Percentiles rank a stretch among this genome's conserved stretches.
Evolutionary conservation across 192 early-diverging fungal genomes (phyloP).

Genomic region (Diversispora eburnea): DNA sequence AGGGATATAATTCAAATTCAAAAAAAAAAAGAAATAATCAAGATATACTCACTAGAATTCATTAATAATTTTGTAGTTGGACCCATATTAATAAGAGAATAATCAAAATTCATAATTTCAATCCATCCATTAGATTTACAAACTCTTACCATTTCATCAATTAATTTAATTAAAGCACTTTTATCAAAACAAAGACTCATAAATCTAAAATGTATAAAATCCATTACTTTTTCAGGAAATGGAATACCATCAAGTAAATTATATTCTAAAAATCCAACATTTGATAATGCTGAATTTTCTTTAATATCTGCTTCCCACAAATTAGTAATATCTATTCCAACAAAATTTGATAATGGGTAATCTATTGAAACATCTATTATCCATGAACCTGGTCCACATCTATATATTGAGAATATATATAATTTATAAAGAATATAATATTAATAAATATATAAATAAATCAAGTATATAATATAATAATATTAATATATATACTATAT

Average conservation of each 20-base stretch:
- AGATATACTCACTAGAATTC: not conserved
- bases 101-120: constrained; percentile 39
- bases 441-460: too few relatives aligned
- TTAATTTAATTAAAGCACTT: not conserved
- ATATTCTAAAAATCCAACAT: not conserved
- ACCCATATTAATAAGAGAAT: not conserved
- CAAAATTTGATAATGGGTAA: constrained; percentile 4
- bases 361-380: not conserved
- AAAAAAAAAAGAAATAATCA: too few relatives aligned
- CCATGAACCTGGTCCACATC: not conserved
- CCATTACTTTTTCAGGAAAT: not conserved
- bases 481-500: too few relatives aligned
- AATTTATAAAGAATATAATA: too few relatives aligned
- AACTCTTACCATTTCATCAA: constrained; percentile 37
- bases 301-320: not conserved
- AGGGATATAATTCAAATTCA: too few relatives aligned
- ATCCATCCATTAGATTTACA: constrained; percentile 38
- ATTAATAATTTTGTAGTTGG: not conserved
- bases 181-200: not conserved
- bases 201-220: not conserved
- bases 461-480: too few relatives aligned
- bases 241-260: constrained; percentile 5
- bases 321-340: not conserved
- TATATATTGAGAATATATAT: too few relatives aligned
- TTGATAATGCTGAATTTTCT: not conserved